Evolutionary conservation across 2,329 filamentous ascomycete species (phyloP), one percentile per base, ranked within the genome.

Genomic region (Nakataea oryzae): DNA sequence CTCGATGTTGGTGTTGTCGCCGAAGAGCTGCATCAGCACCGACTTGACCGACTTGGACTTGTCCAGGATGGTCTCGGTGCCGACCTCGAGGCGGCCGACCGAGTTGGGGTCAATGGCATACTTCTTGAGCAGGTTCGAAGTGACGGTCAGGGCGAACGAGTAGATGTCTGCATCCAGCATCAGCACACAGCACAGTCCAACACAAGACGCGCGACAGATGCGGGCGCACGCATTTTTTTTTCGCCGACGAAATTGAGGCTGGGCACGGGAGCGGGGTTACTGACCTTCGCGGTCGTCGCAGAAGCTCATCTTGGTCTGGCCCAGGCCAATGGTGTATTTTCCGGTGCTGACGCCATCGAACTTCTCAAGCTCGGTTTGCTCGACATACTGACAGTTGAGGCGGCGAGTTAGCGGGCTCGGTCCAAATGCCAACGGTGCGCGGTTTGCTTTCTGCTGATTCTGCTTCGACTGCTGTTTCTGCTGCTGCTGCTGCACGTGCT

Each of bases 21-120:
- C 84, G 70, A 93, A 92, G 57, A 93, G 82, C 80, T 93, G 90
- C 90, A 93, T 93, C 67, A 93, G 79, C 65, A 93, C 89, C 32
- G 89, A 88, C 84, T 93, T 93, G 79, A 93, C 90, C 57, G 90
- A 93, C 83, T 93, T 93, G 74, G 90, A 93, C 81, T 93, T 93
- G 83, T 93, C 90, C 71, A 93, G 80, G 62, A 93, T 80, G 66
- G 90, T 93, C 82, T 93, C 90, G 62, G 90, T 93, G 71, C 90
- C 90, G 70, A 93, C 90, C 79, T 93, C 90, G 71, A 93, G 81
- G 70, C 89, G 88, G 68, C 90, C 90, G 73, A 93, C 86, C 66
- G 86, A 86, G 76, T 88, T 87, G 71, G 85, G 77, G 76, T 95
- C 89, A 76, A 95, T 86, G 71, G 87, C 86, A 83, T 93, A 93